A percentile compares a stretch with the other conserved stretches of the same genome.
Conservation (phyloP, 2,329 filamentous ascomycete species). For the Bisporella sp. region DNA sequence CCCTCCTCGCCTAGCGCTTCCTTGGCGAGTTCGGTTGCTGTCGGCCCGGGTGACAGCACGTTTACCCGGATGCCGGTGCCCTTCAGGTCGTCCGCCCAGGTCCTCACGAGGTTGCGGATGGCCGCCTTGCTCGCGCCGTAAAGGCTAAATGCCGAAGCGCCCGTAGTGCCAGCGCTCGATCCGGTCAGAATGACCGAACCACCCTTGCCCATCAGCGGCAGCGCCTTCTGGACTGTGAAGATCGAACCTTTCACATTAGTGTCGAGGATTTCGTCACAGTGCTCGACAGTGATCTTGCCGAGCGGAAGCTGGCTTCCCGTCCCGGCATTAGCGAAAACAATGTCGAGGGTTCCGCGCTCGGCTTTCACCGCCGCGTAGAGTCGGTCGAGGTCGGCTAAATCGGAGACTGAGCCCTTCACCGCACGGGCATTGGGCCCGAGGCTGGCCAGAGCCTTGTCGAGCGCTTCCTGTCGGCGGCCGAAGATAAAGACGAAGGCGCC, state of each 20-base stretch:
- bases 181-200: constrained; percentile 17
- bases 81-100: constrained; percentile 13
- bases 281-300: constrained; percentile 18
- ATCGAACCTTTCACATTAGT: constrained; percentile 31
- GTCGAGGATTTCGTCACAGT: constrained; percentile 23
- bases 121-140: constrained; percentile 18
- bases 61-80: constrained; percentile 19
- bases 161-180: constrained; percentile 17
- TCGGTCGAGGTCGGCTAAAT: constrained; percentile 14
- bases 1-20: constrained; percentile 12
- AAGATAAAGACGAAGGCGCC: constrained; percentile 16
- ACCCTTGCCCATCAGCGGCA: constrained; percentile 15
- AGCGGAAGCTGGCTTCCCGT: constrained; percentile 14
- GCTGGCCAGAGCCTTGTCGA: constrained; percentile 11
- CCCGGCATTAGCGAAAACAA: constrained; percentile 17
- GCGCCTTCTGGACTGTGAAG: constrained; percentile 28
- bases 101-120: constrained; percentile 13
- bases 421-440: constrained; percentile 16
- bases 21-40: constrained; percentile 14
- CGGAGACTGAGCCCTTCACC: constrained; percentile 15
- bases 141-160: constrained; percentile 10
- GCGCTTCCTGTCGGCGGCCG: constrained; percentile 13
- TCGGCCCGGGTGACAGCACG: constrained; percentile 19
- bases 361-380: constrained; percentile 18
- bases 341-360: constrained; percentile 20